phyloP scores from a whole-genome alignment of 2,329 filamentous ascomycete species.

The Emmonsiellopsis sp. region DNA sequence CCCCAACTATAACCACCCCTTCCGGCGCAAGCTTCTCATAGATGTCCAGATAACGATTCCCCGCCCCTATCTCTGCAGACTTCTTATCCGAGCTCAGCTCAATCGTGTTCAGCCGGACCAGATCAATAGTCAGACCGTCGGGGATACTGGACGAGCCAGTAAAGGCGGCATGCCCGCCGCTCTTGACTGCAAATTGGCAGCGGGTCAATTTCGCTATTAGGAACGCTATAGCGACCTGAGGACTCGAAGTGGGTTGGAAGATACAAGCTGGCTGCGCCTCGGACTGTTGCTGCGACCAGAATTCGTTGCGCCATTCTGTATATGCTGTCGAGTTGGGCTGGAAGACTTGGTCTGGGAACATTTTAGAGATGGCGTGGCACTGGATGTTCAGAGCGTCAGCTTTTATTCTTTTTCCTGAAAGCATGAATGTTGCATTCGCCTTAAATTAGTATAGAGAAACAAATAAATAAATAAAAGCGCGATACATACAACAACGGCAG shows the following conservation, averaged over 20 bases:
- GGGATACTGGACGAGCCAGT: slow-evolving; percentile 44
- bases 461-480: too few relatives aligned
- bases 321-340: slow-evolving; percentile 7
- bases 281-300: slow-evolving; percentile 31
- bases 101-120: slow-evolving; percentile 23
- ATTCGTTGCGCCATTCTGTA: slow-evolving; percentile 12
- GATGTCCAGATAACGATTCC: slow-evolving; percentile 27
- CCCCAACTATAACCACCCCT: slow-evolving; percentile 25
- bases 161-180: slow-evolving; percentile 51
- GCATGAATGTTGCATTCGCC: too few relatives aligned
- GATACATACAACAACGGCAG: background rate
- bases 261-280: slow-evolving; percentile 25
- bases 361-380: slow-evolving; percentile 8
- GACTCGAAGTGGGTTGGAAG: slow-evolving; percentile 21
- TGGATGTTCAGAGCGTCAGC: background rate
- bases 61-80: slow-evolving; percentile 22
- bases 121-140: slow-evolving; percentile 28
- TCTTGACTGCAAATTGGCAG: slow-evolving; percentile 46
- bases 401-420: background rate
- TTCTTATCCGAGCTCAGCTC: slow-evolving; percentile 20
- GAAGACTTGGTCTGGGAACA: slow-evolving; percentile 11
- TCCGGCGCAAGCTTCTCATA: slow-evolving; percentile 24
- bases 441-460: too few relatives aligned
- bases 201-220: slow-evolving; percentile 21
- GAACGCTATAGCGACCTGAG: slow-evolving; percentile 24